Conservation (phyloP, 2,329 filamentous ascomycete genomes). For the Fusarium irregulare region DNA sequence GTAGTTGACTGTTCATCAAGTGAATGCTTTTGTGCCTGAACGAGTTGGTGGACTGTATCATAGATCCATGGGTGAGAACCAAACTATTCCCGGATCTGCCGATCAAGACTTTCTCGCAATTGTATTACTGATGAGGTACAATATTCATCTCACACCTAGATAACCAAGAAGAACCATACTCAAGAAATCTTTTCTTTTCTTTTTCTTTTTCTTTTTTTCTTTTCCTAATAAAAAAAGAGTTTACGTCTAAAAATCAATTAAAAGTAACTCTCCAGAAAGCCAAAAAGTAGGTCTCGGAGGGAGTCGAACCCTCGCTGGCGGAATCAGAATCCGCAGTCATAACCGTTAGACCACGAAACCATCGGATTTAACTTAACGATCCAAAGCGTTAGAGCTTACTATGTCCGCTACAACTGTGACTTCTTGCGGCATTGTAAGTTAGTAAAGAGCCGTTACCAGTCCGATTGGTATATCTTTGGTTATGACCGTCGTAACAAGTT, state of each 20-base stretch:
- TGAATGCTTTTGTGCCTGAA: not conserved
- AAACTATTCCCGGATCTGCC: not conserved
- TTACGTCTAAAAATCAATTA: no score
- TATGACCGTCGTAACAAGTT: not conserved
- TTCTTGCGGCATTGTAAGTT: not conserved
- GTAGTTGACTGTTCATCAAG: not conserved
- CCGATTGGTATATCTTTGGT: not conserved
- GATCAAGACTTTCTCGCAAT: not conserved
- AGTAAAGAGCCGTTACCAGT: not conserved
- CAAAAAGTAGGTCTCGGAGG: not conserved
- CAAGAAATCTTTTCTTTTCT: no score
- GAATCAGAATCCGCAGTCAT: not conserved
- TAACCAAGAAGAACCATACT: not conserved
- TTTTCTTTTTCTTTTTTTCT: no score
- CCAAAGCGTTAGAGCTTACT: rapidly evolving
- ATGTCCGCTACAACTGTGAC: rapidly evolving
- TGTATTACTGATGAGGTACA: not conserved
- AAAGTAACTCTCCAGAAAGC: not conserved
- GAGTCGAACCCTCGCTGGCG: not conserved
- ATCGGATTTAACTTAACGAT: not conserved
- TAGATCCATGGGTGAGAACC: not conserved
- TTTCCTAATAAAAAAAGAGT: no score
- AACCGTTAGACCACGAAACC: not conserved
- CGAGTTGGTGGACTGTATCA: not conserved
- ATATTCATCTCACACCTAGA: not conserved